Base-by-base conservation (phyloP, 345 rosid genomes). In the Erysimum cheiranthoides region DNA sequence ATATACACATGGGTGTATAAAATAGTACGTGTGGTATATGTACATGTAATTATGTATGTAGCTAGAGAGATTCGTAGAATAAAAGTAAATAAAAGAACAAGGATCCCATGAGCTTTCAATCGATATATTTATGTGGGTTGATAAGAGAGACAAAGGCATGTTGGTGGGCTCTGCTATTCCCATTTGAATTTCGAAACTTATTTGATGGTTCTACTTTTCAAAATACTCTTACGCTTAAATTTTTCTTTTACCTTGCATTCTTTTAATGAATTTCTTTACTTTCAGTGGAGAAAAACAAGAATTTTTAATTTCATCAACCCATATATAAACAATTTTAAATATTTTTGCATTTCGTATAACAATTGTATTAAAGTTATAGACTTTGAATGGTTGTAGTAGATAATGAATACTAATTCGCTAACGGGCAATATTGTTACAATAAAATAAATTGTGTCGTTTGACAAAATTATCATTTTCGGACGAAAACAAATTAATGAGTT, bases 121-220 rank as follows among this genome's bases (percentile, higher is more conserved):
- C 49, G 71, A 84, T 73, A 84, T 73, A 83, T 83, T 77, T 77
- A 88, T 86, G 84, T 79, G 73, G 66, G 45, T 25, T 47, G 61
- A 51, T 57, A 56, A 45, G 63, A 70, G 61, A 77, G 80, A 64
- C 66, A 71, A 70, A 35, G 45, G 62, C 78, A 61, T 79, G 79
- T 68, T 73, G 74, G 80, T 59, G 57, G 82, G 83, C 76, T 66
- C 60, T 57, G 27, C 67, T 30, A 18, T 46, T 38, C 34, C 61
- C 43, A 67, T 60, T 75, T 75, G 45, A 75, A 75, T 49, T 47
- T 75, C 27, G 18, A 75, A 58, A 40, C 53, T 57, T 28, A 36
- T 59, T 39, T 61, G 34, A 17, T 75, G 36, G 38, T 25, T 66
- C 4, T 43, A 45, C 32, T 59, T 58, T 43, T 45, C 38, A 34